Evolutionary conservation across 2,329 filamentous ascomycete species (phyloP).

Genomic region (Bipolaris victoriae): DNA sequence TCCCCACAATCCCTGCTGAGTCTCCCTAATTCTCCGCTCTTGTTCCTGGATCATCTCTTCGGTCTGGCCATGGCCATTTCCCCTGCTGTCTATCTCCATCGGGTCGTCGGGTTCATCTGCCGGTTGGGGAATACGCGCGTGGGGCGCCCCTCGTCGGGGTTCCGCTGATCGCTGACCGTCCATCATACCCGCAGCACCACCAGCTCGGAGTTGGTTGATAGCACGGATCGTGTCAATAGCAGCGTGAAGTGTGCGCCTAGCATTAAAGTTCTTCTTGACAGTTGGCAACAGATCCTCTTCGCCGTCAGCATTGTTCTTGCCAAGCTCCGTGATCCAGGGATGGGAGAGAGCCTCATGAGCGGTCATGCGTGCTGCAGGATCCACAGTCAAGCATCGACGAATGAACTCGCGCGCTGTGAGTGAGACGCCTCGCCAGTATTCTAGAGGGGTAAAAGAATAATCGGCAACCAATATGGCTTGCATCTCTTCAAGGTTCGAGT

Average conservation of each 20-base stretch:
- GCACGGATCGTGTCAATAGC: conserved; percentile 72
- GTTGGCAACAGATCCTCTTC: conserved; percentile 65
- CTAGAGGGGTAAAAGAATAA: conserved; percentile 90
- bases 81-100: conserved; percentile 61
- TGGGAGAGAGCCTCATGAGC: conserved; percentile 76
- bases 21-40: conserved; percentile 64
- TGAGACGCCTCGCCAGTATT: conserved; percentile 97
- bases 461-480: conserved; percentile 96
- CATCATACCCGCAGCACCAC: conserved; percentile 64
- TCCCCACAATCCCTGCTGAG: conserved; percentile 63
- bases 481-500: conserved; percentile 98
- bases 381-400: conserved; percentile 86
- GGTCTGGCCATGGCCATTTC: conserved; percentile 66
- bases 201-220: conserved; percentile 70
- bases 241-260: conserved; percentile 67
- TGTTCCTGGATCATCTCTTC: conserved; percentile 67
- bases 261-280: conserved; percentile 75
- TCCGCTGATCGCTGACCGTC: conserved; percentile 65
- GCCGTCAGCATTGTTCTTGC: conserved; percentile 51
- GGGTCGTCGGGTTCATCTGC: conserved; percentile 42
- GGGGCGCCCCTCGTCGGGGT: conserved; percentile 51
- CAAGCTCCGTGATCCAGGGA: conserved; percentile 67
- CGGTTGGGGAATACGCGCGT: conserved; percentile 44
- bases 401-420: conserved; percentile 87
- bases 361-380: conserved; percentile 85